These are phyloP conservation scores for Emmonsia crescens DNA, from an alignment of 2,329 filamentous ascomycete species.

Conservation along the genomic window DNA sequence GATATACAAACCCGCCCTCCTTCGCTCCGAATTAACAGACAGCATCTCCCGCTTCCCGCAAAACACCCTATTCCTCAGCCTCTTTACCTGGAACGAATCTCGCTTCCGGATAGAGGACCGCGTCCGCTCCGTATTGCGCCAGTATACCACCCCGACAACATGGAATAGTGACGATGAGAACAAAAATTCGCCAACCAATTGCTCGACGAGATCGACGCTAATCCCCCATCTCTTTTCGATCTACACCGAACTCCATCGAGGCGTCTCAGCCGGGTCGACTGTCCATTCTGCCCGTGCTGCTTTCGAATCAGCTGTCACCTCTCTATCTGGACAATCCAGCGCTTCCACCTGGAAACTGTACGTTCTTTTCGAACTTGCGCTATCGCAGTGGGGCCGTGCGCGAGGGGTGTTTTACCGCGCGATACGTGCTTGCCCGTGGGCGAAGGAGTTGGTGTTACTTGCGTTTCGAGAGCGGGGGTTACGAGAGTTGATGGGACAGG, in stretches of 20 bases:
- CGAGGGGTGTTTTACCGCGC: slow-evolving; percentile 47
- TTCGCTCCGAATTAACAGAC: slow-evolving; percentile 51
- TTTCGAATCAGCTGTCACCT: slow-evolving; percentile 43
- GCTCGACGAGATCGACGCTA: slow-evolving; percentile 9
- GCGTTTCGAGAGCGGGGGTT: slow-evolving; percentile 41
- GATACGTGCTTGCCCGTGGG: slow-evolving; percentile 50
- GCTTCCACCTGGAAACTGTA: slow-evolving; percentile 43
- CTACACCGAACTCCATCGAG: slow-evolving; percentile 41
- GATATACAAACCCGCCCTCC: slow-evolving; percentile 55
- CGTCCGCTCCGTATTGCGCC: slow-evolving; percentile 53
- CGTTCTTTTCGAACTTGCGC: slow-evolving; percentile 38
- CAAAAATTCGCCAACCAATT: slow-evolving; percentile 9
- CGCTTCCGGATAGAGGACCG: slow-evolving; percentile 65
- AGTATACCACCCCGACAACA: slow-evolving; percentile 21
- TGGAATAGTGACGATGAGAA: slow-evolving; percentile 18
- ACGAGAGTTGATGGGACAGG: slow-evolving; percentile 28
- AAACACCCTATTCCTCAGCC: slow-evolving; percentile 63
- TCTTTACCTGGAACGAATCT: slow-evolving; percentile 64
- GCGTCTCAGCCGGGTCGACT: slow-evolving; percentile 35
- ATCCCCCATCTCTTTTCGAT: slow-evolving; percentile 45
- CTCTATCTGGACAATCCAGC: slow-evolving; percentile 26
- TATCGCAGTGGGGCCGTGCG: slow-evolving; percentile 29
- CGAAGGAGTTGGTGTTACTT: slow-evolving; percentile 48
- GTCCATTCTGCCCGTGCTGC: slow-evolving; percentile 43
- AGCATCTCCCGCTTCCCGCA: slow-evolving; percentile 57